Conservation (phyloP, 352 stramenopile species). For the Pythium dissotocum region DNA sequence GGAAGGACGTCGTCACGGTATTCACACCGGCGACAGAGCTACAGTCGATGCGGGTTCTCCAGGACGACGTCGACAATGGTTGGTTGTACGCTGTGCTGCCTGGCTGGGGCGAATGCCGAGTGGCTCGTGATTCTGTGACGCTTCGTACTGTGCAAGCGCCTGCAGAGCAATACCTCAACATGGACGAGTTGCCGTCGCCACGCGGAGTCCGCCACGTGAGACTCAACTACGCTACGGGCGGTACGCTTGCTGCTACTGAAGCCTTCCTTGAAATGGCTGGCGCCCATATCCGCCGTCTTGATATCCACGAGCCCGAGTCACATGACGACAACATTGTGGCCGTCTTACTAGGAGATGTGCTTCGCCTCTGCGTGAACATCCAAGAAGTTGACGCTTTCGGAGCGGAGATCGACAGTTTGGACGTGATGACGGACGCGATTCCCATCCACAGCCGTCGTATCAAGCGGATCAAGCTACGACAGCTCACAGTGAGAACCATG, state of each 20-base stretch:
- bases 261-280: constrained; percentile 1
- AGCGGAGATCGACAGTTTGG: not conserved
- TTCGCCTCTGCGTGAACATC: not conserved
- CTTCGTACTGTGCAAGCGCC: not conserved
- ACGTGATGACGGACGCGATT: constrained; percentile 2
- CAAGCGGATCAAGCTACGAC: constrained; percentile 10
- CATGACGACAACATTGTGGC: not conserved
- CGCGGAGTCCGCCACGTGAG: constrained; percentile 3
- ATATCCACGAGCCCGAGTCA: constrained; percentile 11
- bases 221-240: constrained; percentile 8
- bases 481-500: constrained; percentile 8
- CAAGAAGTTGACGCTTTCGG: constrained; percentile 12
- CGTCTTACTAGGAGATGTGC: not conserved
- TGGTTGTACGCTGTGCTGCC: constrained; percentile 10
- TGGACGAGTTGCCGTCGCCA: not conserved
- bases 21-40: not conserved
- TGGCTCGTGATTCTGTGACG: not conserved
- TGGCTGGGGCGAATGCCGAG: constrained; percentile 10
- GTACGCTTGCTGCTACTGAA: not conserved
- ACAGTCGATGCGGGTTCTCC: not conserved
- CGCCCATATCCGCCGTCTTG: not conserved
- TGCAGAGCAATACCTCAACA: not conserved
- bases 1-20: not conserved
- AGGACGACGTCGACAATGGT: not conserved
- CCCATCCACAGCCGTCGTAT: not conserved